Conservation (phyloP, 1,139 yeast species). For the Geotrichum klebahnii region DNA sequence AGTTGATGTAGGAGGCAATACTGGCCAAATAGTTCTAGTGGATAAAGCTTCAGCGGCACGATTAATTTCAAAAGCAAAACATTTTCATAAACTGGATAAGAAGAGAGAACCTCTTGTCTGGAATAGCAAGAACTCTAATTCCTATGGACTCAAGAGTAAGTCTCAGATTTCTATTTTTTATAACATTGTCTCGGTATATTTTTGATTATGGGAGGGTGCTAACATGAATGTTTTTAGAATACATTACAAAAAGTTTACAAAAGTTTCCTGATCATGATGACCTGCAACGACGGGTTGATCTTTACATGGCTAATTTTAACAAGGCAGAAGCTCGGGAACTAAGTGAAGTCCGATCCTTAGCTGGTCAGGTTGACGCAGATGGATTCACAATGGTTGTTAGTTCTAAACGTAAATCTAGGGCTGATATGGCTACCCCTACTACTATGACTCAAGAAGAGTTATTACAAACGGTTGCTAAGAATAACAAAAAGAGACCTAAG, state of each 20-base stretch:
- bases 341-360: constrained; percentile 48
- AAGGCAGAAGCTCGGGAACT: constrained; percentile 63
- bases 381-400: constrained; percentile 92
- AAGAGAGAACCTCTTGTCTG: not conserved
- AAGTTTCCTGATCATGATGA: constrained; percentile 44
- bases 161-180: not conserved
- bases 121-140: not conserved
- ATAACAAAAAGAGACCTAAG: constrained; percentile 60
- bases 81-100: constrained; percentile 17
- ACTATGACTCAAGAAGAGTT: constrained; percentile 41
- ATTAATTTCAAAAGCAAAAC: constrained; percentile 57
- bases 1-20: constrained; percentile 36
- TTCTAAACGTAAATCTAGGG: constrained; percentile 62
- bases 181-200: not conserved
- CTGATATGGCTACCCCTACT: constrained; percentile 37
- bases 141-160: constrained; percentile 10
- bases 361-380: constrained; percentile 68
- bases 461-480: constrained; percentile 43
- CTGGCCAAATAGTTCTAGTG: constrained; percentile 66
- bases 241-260: constrained; percentile 32
- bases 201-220: not conserved
- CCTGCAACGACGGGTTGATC: constrained; percentile 52
- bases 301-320: constrained; percentile 63
- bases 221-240: constrained; percentile 29
- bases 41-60: constrained; percentile 70